Evolutionary conservation across 306 rosid genomes (phyloP), one percentile per base, ranked within the genome.

Genomic region (Sphenostylis stenocarpa): DNA sequence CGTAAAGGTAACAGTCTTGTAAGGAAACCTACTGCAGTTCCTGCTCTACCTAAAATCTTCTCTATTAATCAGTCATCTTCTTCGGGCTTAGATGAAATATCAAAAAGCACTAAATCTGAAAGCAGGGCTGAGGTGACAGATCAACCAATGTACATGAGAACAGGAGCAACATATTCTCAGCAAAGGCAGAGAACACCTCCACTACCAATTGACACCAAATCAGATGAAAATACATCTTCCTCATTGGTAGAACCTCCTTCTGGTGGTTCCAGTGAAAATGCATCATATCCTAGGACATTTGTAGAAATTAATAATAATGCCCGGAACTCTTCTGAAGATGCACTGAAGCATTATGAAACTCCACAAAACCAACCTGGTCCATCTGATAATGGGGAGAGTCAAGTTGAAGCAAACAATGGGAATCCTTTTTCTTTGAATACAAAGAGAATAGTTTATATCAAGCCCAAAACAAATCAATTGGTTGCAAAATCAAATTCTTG

Each of bases 1-100:
- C 99, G 97, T 72, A 95, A 92, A 79, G 99, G 99, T 60, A 92
- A 95, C 81, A 92, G 94, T 87, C 93, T 92, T 23, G 93, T 89
- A 31, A 87, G 97, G 84, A 91, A 85, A 61, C 85, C 88, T 73
- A 70, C 86, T 71, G 81, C 81, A 74, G 86, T 80, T 84, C 81
- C 88, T 83, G 71, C 91, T 72, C 70, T 52, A 77, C 87, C 84
- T 20, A 90, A 78, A 55, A 70, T 70, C 68, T 72, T 85, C 75
- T 66, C 83, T 33, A 75, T 72, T 45, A 72, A 81, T 73, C 84
- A 23, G 84, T 84, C 57, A 51, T 82, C 80, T 77, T 81, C 80
- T 77, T 81, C 66, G 56, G 86, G 87, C 77, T 61, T 53, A 57
- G 88, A 81, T 39, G 96, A 86, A 72, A 75, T 51, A 68, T 80